Evolutionary conservation across 441 rosid species (phyloP).

Genomic region (Hypseocharis bilobata): DNA sequence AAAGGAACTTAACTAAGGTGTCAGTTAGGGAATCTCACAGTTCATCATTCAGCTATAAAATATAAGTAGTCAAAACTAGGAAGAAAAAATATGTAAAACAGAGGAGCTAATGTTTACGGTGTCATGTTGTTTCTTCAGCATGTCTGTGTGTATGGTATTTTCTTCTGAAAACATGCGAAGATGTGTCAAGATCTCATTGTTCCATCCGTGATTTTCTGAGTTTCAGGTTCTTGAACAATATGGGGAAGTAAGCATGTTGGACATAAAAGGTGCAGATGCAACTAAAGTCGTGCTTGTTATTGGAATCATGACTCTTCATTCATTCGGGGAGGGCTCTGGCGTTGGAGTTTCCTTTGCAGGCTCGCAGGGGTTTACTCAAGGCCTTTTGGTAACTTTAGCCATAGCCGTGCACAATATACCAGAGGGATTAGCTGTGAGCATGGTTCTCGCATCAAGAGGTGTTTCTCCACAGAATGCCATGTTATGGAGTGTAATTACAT

Average conservation of each 20-base stretch:
- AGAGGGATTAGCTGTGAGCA: conserved; percentile 94
- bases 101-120: too few relatives aligned
- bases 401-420: conserved; percentile 96
- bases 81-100: too few relatives aligned
- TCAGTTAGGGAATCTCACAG: background rate
- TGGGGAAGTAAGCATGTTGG: conserved; percentile 96
- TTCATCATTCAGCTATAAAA: too few relatives aligned
- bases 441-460: conserved; percentile 93
- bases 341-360: conserved; percentile 98
- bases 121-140: background rate
- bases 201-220: conserved; percentile 13
- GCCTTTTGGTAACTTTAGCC: conserved; percentile 91
- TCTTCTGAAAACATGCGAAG: background rate
- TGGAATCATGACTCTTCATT: conserved; percentile 98
- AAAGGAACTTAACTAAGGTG: background rate
- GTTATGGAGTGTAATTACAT: conserved; percentile 96
- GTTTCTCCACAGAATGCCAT: conserved; percentile 98
- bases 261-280: conserved; percentile 95
- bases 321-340: conserved; percentile 97
- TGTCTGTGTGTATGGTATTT: background rate
- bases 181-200: conserved; percentile 1
- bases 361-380: conserved; percentile 85
- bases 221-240: conserved; percentile 84
- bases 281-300: conserved; percentile 84
- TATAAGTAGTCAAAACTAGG: too few relatives aligned